A percentile compares a stretch with the other conserved stretches of the same genome.
These are phyloP conservation scores for Lactarius sp. DNA, from an alignment of 768 basidiomycete genomes.

Conservation along the genomic window DNA sequence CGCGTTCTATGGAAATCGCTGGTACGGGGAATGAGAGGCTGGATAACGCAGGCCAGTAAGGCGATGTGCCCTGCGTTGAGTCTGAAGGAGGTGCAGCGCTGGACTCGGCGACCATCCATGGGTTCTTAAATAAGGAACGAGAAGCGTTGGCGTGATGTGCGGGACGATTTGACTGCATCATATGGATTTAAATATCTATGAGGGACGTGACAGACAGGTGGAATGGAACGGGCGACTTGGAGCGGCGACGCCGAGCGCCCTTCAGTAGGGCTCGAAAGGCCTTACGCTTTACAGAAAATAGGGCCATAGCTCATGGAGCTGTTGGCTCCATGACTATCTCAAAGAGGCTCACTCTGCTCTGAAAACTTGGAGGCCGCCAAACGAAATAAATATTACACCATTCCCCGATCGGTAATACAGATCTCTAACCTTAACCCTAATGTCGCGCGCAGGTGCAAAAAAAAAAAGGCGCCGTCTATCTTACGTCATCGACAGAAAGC, in stretches of 20 bases:
- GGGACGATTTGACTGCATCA: constrained; percentile 1
- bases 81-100: neutral
- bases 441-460: neutral
- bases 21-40: neutral
- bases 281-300: no score
- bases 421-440: constrained; percentile 22
- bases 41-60: neutral
- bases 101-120: constrained; percentile 4
- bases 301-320: no score
- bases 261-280: no score
- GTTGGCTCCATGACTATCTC: no score
- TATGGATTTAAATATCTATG: neutral
- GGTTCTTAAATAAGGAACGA: constrained; percentile 8
- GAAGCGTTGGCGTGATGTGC: constrained; percentile 10
- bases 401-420: neutral
- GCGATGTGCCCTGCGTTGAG: neutral
- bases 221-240: no score
- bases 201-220: no score
- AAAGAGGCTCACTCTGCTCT: no score
- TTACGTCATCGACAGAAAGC: neutral
- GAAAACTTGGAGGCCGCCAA: neutral
- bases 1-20: constrained; percentile 24
- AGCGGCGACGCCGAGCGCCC: no score
- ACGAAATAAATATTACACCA: no score
- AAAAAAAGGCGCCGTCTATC: neutral